Conservation (phyloP, 306 rosid species). For the Castanopsis chinensis region DNA sequence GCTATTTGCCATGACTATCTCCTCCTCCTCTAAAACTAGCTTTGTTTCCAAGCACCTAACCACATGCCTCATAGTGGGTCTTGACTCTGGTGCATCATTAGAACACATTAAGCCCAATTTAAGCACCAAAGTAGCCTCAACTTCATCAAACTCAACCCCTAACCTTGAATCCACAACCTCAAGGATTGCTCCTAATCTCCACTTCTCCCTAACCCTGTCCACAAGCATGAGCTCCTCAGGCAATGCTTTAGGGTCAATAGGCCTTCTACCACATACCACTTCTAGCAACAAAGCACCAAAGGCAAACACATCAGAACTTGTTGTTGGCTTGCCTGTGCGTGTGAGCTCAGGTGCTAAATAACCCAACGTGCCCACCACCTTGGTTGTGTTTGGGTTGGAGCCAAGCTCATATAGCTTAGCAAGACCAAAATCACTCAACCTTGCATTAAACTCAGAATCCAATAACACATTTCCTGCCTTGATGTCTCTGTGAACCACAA, state of each 20-base stretch:
- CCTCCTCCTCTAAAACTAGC: conserved; percentile 10
- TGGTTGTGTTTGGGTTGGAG: conserved; percentile 46
- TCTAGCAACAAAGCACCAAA: conserved; percentile 30
- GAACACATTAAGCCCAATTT: conserved; percentile 34
- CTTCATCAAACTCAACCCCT: conserved; percentile 21
- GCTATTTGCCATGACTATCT: too few species aligned
- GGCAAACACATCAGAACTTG: conserved; percentile 30
- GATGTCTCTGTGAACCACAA: conserved; percentile 48
- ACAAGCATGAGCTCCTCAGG: conserved; percentile 27
- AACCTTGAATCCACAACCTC: conserved; percentile 26
- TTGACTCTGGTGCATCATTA: conserved; percentile 12
- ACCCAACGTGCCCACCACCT: conserved; percentile 26
- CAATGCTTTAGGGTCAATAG: conserved; percentile 19
- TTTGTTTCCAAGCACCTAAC: conserved; percentile 26
- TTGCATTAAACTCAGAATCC: conserved; percentile 46
- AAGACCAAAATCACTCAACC: conserved; percentile 56
- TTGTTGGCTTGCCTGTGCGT: conserved; percentile 25
- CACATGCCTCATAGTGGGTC: conserved; percentile 22
- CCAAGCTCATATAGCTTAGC: conserved; percentile 53
- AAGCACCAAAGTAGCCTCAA: conserved; percentile 29
- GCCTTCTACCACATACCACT: conserved; percentile 31
- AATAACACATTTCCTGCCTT: conserved; percentile 58
- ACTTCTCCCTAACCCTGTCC: conserved; percentile 35
- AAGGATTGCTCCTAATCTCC: conserved; percentile 21
- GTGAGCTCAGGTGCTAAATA: conserved; percentile 33